These are phyloP conservation scores for Agarophyton chilense DNA, from an alignment of 23 red algal species.

Conservation along the genomic window DNA sequence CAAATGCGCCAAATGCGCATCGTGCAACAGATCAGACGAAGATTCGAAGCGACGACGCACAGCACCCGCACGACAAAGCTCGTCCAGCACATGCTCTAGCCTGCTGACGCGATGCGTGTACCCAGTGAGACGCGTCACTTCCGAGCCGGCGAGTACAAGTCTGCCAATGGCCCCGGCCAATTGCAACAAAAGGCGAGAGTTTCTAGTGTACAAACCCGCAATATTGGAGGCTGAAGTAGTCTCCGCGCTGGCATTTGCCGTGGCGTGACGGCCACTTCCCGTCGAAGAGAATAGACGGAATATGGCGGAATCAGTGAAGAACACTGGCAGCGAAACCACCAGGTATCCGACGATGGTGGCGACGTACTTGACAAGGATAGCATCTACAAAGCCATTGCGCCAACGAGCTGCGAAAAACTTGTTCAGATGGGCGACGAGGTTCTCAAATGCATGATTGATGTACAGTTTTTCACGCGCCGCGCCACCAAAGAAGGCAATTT, in stretches of 20 bases:
- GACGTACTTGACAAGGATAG: slow-evolving; percentile 95
- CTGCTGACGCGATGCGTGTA: slow-evolving; percentile 81
- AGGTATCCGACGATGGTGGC: slow-evolving; percentile 98
- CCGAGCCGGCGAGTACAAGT: slow-evolving; percentile 91
- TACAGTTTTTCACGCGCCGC: slow-evolving; percentile 84
- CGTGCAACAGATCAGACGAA: slow-evolving; percentile 58
- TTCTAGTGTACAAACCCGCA: slow-evolving; percentile 93
- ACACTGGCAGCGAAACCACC: slow-evolving; percentile 93
- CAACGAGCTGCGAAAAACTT: slow-evolving; percentile 80
- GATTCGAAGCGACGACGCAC: slow-evolving; percentile 58
- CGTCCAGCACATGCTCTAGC: slow-evolving; percentile 84
- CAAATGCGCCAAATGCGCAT: slow-evolving; percentile 67
- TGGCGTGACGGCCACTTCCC: not conserved
- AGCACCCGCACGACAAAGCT: slow-evolving; percentile 54
- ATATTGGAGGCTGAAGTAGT: slow-evolving; percentile 75
- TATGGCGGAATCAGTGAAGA: slow-evolving; percentile 71
- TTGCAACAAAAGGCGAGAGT: slow-evolving; percentile 87
- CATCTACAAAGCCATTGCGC: slow-evolving; percentile 90
- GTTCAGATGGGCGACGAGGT: slow-evolving; percentile 72
- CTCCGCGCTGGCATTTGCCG: not conserved
- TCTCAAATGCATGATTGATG: slow-evolving; percentile 92
- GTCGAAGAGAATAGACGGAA: slow-evolving; percentile 33
- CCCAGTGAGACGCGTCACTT: slow-evolving; percentile 87
- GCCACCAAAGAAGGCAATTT: slow-evolving; percentile 99
- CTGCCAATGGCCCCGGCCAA: slow-evolving; percentile 93